Conservation (phyloP, 2,329 filamentous ascomycete genomes). For the Microdochium paspali region DNA sequence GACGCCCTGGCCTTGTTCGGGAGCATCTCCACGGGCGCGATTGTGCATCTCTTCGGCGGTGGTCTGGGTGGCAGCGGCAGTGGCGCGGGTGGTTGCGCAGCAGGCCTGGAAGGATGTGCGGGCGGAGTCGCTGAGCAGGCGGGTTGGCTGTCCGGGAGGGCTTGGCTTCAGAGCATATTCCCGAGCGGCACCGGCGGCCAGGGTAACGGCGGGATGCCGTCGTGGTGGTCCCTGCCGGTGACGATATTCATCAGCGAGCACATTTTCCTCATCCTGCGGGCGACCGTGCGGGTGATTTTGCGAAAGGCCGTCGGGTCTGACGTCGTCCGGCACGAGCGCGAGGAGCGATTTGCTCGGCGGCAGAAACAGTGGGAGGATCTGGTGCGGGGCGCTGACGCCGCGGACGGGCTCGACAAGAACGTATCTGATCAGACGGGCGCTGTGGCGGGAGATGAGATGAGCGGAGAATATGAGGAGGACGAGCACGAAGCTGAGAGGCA, state of each 20-base stretch:
- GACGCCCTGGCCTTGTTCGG: conserved; percentile 64
- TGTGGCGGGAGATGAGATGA: not conserved
- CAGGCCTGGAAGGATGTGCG: too few relatives aligned
- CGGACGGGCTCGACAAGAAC: not conserved
- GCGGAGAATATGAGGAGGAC: not conserved
- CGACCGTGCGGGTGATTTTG: conserved; percentile 24
- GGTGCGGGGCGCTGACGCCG: conserved; percentile 6
- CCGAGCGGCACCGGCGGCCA: conserved; percentile 18
- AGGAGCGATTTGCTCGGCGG: conserved; percentile 26
- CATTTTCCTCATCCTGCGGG: conserved; percentile 53
- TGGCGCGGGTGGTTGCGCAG: conserved; percentile 31
- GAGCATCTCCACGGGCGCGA: conserved; percentile 60
- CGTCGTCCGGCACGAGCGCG: conserved; percentile 28
- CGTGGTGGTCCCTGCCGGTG: conserved; percentile 57
- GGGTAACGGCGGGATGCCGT: conserved; percentile 31
- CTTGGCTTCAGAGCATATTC: not conserved
- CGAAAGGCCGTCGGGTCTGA: conserved; percentile 25
- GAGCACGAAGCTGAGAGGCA: not conserved
- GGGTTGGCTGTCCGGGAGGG: not conserved
- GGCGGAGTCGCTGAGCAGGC: not conserved
- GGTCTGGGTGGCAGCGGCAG: too few relatives aligned
- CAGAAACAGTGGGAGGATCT: conserved; percentile 28
- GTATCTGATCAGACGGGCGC: too few relatives aligned
- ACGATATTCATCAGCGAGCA: conserved; percentile 68
- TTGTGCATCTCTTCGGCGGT: conserved; percentile 66